Conservation (phyloP, 768 basidiomycete genomes). For the Cubamyces sp. region DNA sequence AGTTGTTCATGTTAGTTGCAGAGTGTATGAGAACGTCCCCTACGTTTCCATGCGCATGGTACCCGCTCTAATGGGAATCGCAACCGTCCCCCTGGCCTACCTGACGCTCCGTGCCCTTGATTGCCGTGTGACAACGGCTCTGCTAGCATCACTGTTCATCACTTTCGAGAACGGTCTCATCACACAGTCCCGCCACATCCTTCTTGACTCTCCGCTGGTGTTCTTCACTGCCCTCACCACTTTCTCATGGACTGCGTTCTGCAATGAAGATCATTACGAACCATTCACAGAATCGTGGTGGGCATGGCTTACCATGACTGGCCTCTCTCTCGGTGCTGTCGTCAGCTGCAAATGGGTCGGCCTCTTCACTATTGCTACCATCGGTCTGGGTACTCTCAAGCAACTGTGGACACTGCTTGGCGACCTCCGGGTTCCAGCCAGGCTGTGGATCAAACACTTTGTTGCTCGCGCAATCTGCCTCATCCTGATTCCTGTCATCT, state of each 20-base stretch:
- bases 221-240: conserved; percentile 94
- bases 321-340: conserved; percentile 89
- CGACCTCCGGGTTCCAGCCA: conserved; percentile 77
- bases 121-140: conserved; percentile 88
- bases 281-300: conserved; percentile 92
- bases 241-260: conserved; percentile 89
- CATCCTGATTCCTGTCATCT: conserved; percentile 79
- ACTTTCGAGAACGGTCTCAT: conserved; percentile 96
- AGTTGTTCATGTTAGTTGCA: conserved; percentile 35
- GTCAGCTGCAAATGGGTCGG: conserved; percentile 98
- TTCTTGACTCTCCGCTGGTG: conserved; percentile 96
- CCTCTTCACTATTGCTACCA: conserved; percentile 93
- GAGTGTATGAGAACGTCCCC: conserved; percentile 84
- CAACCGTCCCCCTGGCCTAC: conserved; percentile 88
- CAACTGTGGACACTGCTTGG: conserved; percentile 93
- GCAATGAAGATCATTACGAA: conserved; percentile 83
- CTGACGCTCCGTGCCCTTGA: conserved; percentile 93
- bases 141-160: conserved; percentile 88
- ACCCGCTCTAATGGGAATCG: conserved; percentile 88
- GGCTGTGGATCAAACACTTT: conserved; percentile 83
- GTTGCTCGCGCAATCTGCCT: conserved; percentile 87
- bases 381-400: conserved; percentile 81
- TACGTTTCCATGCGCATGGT: conserved; percentile 97
- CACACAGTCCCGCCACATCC: conserved; percentile 95
- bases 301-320: conserved; percentile 87